phyloP scores from a whole-genome alignment of 257 asterid species.

The Lavandula angustifolia region DNA sequence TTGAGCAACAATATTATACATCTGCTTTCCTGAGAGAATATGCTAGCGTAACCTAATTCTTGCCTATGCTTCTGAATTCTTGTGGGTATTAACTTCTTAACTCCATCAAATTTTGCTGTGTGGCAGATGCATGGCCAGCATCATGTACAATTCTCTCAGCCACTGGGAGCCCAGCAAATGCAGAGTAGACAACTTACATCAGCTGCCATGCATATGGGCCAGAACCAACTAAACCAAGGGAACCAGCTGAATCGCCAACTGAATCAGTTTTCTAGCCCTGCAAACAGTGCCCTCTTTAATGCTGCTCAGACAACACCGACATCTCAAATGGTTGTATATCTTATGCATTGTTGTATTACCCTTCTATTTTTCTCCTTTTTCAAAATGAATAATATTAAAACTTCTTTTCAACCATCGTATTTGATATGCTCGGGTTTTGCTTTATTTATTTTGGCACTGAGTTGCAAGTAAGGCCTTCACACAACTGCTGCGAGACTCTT shows the following conservation, averaged over 20 bases:
- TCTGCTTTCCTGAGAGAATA: conserved; percentile 12
- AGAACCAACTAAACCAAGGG: conserved; percentile 82
- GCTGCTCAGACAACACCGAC: conserved; percentile 81
- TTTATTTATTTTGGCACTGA: neutral
- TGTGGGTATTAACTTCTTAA: conserved; percentile 26
- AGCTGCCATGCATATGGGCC: conserved; percentile 76
- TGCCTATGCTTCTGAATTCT: conserved; percentile 19
- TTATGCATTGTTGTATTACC: conserved; percentile 19
- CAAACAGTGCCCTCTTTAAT: conserved; percentile 82
- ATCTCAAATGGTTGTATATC: conserved; percentile 74
- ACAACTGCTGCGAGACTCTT: conserved; percentile 6
- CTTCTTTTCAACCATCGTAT: neutral
- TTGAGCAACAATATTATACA: conserved; percentile 10
- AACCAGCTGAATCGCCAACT: conserved; percentile 86
- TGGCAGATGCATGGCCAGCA: conserved; percentile 83
- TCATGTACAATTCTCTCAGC: conserved; percentile 88
- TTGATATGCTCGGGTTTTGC: neutral
- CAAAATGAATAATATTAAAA: neutral
- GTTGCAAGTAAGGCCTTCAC: neutral
- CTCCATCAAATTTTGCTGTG: conserved; percentile 12
- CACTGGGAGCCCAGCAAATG: conserved; percentile 76
- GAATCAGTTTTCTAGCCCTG: conserved; percentile 84
- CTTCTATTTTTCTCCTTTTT: conserved; percentile 11
- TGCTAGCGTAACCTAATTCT: neutral
- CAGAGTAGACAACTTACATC: conserved; percentile 83